A percentile compares a stretch with the other conserved stretches of the same genome.
These are phyloP conservation scores for Cicer cuneatum DNA, from an alignment of 306 rosid genomes.

Conservation along the genomic window DNA sequence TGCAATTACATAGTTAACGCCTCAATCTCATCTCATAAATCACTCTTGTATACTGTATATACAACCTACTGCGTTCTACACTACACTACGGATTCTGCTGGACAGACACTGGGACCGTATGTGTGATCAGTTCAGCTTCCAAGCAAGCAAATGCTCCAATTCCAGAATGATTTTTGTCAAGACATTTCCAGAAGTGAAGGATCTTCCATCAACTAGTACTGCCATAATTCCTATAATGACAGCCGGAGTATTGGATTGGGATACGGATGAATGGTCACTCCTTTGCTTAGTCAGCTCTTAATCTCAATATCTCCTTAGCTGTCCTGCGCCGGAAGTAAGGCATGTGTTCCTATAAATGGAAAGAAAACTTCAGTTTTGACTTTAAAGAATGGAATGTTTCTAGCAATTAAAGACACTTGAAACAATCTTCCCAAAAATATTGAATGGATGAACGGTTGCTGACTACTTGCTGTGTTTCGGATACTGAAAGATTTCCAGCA, in stretches of 20 bases:
- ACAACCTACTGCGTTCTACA: conserved; percentile 48
- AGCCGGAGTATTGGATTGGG: not conserved
- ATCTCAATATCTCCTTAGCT: conserved; percentile 79
- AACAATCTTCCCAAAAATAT: conserved; percentile 1
- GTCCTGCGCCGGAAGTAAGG: conserved; percentile 90
- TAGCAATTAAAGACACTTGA: conserved; percentile 26
- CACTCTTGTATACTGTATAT: conserved; percentile 43
- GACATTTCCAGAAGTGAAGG: conserved; percentile 30
- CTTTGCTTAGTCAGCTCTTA: conserved; percentile 78
- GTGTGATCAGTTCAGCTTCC: conserved; percentile 14
- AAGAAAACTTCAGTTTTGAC: conserved; percentile 37
- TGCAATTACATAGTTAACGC: conserved; percentile 29
- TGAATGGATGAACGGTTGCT: not conserved
- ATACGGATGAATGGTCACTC: conserved; percentile 17
- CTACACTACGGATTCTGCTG: conserved; percentile 25
- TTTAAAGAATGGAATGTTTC: not conserved
- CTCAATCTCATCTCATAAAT: conserved; percentile 39
- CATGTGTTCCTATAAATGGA: conserved; percentile 75
- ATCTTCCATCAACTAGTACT: conserved; percentile 32
- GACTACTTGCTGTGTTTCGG: not conserved
- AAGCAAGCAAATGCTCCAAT: conserved; percentile 31
- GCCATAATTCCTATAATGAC: conserved; percentile 4
- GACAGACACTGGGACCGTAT: conserved; percentile 7
- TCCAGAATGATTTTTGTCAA: conserved; percentile 33
- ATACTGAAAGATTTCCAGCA: conserved; percentile 29